Base-by-base conservation (phyloP, 2,329 filamentous ascomycete genomes). In the Geosmithia morbida region DNA sequence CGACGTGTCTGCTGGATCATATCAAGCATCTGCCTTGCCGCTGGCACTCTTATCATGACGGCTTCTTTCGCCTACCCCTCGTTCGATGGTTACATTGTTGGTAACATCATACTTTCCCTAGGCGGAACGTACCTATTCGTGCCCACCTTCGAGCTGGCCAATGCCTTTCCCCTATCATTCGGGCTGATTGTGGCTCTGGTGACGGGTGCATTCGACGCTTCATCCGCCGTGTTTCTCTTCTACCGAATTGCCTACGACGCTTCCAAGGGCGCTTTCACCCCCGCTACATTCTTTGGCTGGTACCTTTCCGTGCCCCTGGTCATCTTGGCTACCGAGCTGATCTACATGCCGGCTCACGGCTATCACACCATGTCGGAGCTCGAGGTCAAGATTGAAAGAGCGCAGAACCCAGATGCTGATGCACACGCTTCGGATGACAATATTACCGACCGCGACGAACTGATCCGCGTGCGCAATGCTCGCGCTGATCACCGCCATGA, bases 101-200 rank as follows among this genome's bases (percentile, higher is more conserved):
- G 83, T 11, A 88, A 89, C 57, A 68, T 88, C 18, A 77, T 86
- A 45, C 70, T 90, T 3, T 83, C 85, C 0, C 69, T 89, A 1
- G 86, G 85, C 22, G 86, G 86, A 0, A 83, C 85, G 1, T 88
- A 87, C 57, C 74, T 86, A 46, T 90, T 87, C 60, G 85, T 90
- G 43, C 81, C 84, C 2, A 84, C 81, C 3, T 90, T 88, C 61
- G 85, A 90, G 57, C 73, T 90, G 41, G 85, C 84, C 17, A 90
- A 90, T 59, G 80, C 85, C 1, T 90, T 92, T 55, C 85, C 85
- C 1, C 74, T 72, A 46, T 73, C 83, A 54, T 84, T 83, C 1
- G 85, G 85, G 1, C 66, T 86, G 7, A 85, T 90, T 48, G 69
- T 92, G 8, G 85, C 86, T 2, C 71, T 87, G 33, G 66, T 92